Evolutionary conservation across 2,329 filamentous ascomycete genomes (phyloP), one percentile per base, ranked within the genome.

Genomic region (Orbilia quercus): DNA sequence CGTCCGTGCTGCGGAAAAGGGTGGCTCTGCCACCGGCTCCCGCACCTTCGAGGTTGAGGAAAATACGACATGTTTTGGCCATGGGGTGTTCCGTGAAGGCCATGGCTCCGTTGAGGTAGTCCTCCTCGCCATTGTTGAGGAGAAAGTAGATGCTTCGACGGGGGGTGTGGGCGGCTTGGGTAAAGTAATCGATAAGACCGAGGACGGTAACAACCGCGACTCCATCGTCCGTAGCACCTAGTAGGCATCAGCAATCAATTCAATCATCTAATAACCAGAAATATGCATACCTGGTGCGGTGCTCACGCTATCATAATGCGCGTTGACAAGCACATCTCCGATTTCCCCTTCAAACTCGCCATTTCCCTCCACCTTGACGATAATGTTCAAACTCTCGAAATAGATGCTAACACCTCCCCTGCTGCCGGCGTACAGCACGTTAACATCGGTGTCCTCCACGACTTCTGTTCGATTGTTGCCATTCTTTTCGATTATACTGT

Each of bases 51-150:
- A 99, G 86, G 77, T 99, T 99, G 76, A 98, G 83, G 79, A 99
- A 98, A 0, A 91, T 74, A 75, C 77, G 90, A 7, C 91, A 86
- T 65, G 96, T 90, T 58, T 87, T 87, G 9, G 91, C 88, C 75
- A 96, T 84, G 0, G 92, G 91, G 79, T 93, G 92, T 76, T 92
- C 88, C 25, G 90, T 89, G 78, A 96, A 97, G 4, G 90, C 92
- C 72, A 88, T 87, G 5, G 94, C 92, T 0, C 95, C 95, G 76
- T 96, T 91, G 9, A 98, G 83, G 36, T 89, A 95, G 78, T 98
- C 94, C 80, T 99, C 95, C 79, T 99, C 95, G 36, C 91, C 94
- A 78, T 98, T 97, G 84, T 99, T 99, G 79, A 98, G 85, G 25
- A 98, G 84, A 7, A 92, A 85, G 12, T 98, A 87, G 45, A 99